These are phyloP conservation scores for Raphanus hybrid DNA, from an alignment of 441 rosid genomes.

Conservation along the genomic window DNA sequence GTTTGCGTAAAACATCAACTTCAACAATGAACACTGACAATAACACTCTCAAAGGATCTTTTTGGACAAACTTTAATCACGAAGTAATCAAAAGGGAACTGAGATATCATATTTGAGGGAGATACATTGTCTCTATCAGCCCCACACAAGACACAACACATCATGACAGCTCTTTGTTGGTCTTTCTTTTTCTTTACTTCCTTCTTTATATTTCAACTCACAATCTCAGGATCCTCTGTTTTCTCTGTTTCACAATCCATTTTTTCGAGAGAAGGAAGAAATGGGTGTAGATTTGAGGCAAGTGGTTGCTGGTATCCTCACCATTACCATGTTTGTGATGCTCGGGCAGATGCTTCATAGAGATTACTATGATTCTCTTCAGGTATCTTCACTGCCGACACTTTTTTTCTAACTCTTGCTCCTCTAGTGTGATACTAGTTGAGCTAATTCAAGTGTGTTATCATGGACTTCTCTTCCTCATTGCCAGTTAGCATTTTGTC, in stretches of 20 bases:
- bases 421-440: conserved; percentile 21
- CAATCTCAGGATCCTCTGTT: conserved; percentile 28
- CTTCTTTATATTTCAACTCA: neutral
- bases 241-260: conserved; percentile 28
- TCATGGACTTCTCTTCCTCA: conserved; percentile 25
- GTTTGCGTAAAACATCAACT: conserved; percentile 37
- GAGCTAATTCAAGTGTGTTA: conserved; percentile 23
- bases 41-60: conserved; percentile 30
- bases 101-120: conserved; percentile 40
- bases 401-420: conserved; percentile 29
- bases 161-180: conserved; percentile 24
- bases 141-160: conserved; percentile 19
- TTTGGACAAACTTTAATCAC: conserved; percentile 14
- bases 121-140: conserved; percentile 44
- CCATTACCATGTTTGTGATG: conserved; percentile 97
- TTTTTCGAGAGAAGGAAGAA: conserved; percentile 9
- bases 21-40: conserved; percentile 33
- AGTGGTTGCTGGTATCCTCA: conserved; percentile 92
- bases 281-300: conserved; percentile 98
- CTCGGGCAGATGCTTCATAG: conserved; percentile 96
- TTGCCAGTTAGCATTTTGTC: conserved; percentile 7
- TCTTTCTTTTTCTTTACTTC: conserved; percentile 23
- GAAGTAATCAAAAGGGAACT: conserved; percentile 23
- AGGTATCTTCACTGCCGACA: conserved; percentile 50
- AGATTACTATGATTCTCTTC: conserved; percentile 78